Evolutionary conservation across 2,329 filamentous ascomycete species (phyloP).

Genomic region (Verticillium longisporum): DNA sequence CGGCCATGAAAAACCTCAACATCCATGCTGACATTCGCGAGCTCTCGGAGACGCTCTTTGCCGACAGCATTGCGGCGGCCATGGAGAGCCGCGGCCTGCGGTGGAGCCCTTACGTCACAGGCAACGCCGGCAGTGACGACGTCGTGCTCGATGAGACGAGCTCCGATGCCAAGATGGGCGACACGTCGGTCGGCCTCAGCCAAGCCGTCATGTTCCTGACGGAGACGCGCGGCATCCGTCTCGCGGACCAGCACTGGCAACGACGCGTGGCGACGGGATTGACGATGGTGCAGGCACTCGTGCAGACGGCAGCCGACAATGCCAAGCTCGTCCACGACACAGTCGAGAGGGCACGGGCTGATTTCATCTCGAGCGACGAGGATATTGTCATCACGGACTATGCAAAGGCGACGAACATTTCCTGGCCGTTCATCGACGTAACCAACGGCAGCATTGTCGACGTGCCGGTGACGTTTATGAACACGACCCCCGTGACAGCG

Average conservation of each 20-base stretch:
- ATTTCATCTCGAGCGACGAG: conserved; percentile 19
- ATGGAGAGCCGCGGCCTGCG: conserved; percentile 19
- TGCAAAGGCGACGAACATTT: conserved; percentile 11
- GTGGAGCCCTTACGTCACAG: conserved; percentile 21
- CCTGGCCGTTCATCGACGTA: conserved; percentile 18
- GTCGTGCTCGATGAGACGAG: conserved; percentile 18
- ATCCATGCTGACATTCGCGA: conserved; percentile 20
- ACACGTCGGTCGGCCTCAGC: conserved; percentile 19
- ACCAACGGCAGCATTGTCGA: conserved; percentile 18
- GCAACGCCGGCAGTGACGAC: conserved; percentile 6
- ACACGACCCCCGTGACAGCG: conserved; percentile 17
- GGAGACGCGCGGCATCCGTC: conserved; percentile 21
- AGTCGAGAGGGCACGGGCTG: conserved; percentile 15
- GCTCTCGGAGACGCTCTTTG: conserved; percentile 20
- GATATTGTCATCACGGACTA: conserved; percentile 21
- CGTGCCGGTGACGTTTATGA: conserved; percentile 18
- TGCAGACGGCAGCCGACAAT: conserved; percentile 21
- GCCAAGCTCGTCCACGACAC: conserved; percentile 17
- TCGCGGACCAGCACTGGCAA: conserved; percentile 22
- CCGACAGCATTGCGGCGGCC: conserved; percentile 17
- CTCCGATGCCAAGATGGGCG: conserved; percentile 20
- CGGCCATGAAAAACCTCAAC: conserved; percentile 25
- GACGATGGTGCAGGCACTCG: conserved; percentile 17
- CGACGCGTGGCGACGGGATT: conserved; percentile 19
- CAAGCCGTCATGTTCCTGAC: conserved; percentile 21